A percentile compares a stretch with the other conserved stretches of the same genome.
Evolutionary conservation across 192 early-diverging fungal species (phyloP).

Genomic region (Linnemannia zychae): DNA sequence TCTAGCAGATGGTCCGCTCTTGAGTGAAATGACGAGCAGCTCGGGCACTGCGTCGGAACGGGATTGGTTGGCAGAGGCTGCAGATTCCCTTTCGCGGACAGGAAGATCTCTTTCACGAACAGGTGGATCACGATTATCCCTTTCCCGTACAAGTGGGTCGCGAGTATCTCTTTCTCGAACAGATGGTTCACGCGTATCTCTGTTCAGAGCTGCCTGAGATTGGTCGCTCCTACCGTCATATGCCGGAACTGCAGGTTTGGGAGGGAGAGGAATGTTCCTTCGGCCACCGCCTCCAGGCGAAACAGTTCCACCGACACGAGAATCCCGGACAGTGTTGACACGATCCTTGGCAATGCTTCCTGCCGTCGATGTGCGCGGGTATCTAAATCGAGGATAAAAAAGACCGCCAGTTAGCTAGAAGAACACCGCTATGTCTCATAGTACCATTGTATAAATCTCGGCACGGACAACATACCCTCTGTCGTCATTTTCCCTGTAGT

Average conservation of each 20-base stretch:
- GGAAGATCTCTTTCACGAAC: background rate
- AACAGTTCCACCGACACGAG: slow-evolving; percentile 28
- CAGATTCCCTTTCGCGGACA: background rate
- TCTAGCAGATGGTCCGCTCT: slow-evolving; percentile 11
- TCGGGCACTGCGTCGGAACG: slow-evolving; percentile 16
- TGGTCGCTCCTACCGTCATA: slow-evolving; percentile 19
- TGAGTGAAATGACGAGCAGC: slow-evolving; percentile 36
- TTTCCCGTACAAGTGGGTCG: slow-evolving; percentile 5
- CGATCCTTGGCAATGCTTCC: slow-evolving; percentile 5
- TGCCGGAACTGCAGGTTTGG: slow-evolving; percentile 29
- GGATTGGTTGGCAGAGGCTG: background rate
- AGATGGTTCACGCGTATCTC: background rate
- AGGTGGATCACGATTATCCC: background rate
- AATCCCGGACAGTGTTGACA: slow-evolving; percentile 17
- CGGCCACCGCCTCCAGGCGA: slow-evolving; percentile 11
- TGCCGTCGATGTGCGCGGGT: background rate
- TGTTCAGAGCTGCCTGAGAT: background rate
- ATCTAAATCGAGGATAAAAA: background rate
- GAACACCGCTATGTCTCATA: too few species aligned
- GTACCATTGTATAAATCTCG: background rate
- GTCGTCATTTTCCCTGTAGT: slow-evolving; percentile 13
- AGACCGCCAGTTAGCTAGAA: background rate
- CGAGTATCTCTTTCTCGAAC: slow-evolving; percentile 2
- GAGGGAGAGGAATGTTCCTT: slow-evolving; percentile 42
- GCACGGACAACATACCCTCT: background rate